Base-by-base conservation (phyloP, 148 eudicot species). In the Cornus kousa region DNA sequence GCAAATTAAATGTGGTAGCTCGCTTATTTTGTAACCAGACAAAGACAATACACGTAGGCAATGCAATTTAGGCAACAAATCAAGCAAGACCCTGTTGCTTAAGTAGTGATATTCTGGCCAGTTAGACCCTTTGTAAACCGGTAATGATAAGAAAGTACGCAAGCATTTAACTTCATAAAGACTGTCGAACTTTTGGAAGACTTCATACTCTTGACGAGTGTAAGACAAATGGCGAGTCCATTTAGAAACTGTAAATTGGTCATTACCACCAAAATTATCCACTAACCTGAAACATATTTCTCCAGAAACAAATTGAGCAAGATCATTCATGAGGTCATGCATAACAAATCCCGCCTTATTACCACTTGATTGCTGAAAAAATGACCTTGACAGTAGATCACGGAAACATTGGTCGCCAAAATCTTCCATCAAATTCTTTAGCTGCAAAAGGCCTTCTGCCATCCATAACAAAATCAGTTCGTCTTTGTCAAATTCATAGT, bases 381-480 rank as follows among this genome's bases (percentile, higher is more conserved):
- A 57, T 57, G 62, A 57, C 62, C 62, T 57, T 57, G 19, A 57
- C 13, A 57, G 5, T 14, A 57, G 62, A 11, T 57, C 62, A 0
- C 13, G 19, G 13, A 57, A 57, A 57, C 19, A 57, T 14, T 57
- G 2, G 5, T 17, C 4, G 19, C 62, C 62, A 11, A 57, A 11
- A 57, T 57, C 62, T 17, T 12, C 20, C 62, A 57, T 12, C 13
- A 1, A 1, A 1, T 57, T 13, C 19, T 57, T 3, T 33, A 33
- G 31, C 1, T 39, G 71, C 23, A 76, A 40, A 13, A 67, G 67
- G 5, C 72, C 78, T 12, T 66, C 23, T 5, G 78, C 72, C 78
- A 76, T 76, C 72, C 78, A 76, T 14, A 76, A 17, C 5, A 66
- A 23, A 12, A 76, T 76, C 40, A 76, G 0, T 2, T 7, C 0